A percentile compares a stretch with the other conserved stretches of the same genome.
phyloP scores from a whole-genome alignment of 1,284 basidiomycete species.

The Cutaneotrichosporon sp. region DNA sequence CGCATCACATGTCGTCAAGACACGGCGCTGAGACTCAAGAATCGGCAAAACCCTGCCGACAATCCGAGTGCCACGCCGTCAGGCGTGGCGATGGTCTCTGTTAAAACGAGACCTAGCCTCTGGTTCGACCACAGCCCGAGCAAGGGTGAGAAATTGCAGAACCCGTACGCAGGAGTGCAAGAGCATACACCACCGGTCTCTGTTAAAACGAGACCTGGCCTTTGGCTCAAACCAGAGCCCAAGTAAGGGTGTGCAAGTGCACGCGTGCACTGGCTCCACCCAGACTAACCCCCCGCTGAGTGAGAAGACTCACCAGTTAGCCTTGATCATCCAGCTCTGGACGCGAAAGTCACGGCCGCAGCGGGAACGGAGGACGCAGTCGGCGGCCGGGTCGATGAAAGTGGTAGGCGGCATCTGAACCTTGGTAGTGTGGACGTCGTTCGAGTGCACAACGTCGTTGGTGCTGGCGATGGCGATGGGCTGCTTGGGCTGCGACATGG shows the following conservation, averaged over 20 bases:
- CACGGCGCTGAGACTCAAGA: too few relatives aligned
- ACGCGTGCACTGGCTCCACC: neutral
- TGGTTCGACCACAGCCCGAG: too few relatives aligned
- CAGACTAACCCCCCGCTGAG: neutral
- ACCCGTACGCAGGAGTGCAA: too few relatives aligned
- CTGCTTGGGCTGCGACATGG: constrained; percentile 3
- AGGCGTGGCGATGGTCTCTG: too few relatives aligned
- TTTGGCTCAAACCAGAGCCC: too few relatives aligned
- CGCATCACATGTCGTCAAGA: too few relatives aligned
- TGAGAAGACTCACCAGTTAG: constrained; percentile 22
- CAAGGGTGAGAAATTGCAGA: too few relatives aligned
- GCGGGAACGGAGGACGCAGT: constrained; percentile 18
- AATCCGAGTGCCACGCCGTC: too few relatives aligned
- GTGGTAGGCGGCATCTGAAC: constrained; percentile 4
- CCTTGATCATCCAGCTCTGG: constrained; percentile 20
- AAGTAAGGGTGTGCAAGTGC: too few relatives aligned
- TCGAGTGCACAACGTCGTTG: neutral
- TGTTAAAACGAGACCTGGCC: neutral
- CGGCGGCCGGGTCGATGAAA: constrained; percentile 25
- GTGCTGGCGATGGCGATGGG: neutral
- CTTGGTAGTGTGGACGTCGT: neutral
- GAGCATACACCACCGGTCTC: too few relatives aligned
- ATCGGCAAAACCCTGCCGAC: too few relatives aligned
- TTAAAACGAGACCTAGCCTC: too few relatives aligned
- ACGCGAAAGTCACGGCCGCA: constrained; percentile 25